Conservation (phyloP, 2,329 filamentous ascomycete species). For the Lecanicillium sp. region DNA sequence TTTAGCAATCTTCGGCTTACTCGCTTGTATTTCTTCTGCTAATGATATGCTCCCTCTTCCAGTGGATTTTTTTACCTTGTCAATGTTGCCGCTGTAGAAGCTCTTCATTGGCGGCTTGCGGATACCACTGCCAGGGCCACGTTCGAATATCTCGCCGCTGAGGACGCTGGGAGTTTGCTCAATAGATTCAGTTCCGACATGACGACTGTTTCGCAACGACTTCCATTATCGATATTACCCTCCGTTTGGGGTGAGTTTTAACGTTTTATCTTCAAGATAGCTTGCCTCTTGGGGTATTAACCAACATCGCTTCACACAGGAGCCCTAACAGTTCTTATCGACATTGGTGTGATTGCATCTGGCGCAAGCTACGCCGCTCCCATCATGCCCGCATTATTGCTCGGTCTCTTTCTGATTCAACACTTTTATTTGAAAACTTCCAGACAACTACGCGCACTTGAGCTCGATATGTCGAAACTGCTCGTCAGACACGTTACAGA, state of each 20-base stretch:
- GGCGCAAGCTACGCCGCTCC: conserved; percentile 26
- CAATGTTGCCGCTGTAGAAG: neutral
- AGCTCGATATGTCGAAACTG: conserved; percentile 29
- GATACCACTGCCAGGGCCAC: neutral
- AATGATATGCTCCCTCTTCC: neutral
- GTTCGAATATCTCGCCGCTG: conserved; percentile 3
- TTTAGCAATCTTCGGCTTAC: neutral
- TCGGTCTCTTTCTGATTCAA: conserved; percentile 24
- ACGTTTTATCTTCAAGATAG: neutral
- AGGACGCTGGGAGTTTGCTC: conserved; percentile 18
- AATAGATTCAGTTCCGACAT: conserved; percentile 24
- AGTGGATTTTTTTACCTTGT: conserved; percentile 1
- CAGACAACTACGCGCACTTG: conserved; percentile 29
- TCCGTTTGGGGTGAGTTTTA: conserved; percentile 3
- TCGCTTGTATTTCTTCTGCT: neutral
- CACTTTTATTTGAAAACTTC: conserved; percentile 30
- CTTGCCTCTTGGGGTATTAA: neutral
- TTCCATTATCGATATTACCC: conserved; percentile 17
- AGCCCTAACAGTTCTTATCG: conserved; percentile 13
- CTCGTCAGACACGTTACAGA: conserved; percentile 35
- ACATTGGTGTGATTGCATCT: conserved; percentile 16
- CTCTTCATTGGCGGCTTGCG: neutral
- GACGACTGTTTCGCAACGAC: conserved; percentile 19
- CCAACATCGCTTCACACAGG: conserved; percentile 18
- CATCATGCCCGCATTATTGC: conserved; percentile 20